Evolutionary conservation across 2,329 filamentous ascomycete species (phyloP), one percentile per base, ranked within the genome.

Genomic region (Mariannaea elegans): DNA sequence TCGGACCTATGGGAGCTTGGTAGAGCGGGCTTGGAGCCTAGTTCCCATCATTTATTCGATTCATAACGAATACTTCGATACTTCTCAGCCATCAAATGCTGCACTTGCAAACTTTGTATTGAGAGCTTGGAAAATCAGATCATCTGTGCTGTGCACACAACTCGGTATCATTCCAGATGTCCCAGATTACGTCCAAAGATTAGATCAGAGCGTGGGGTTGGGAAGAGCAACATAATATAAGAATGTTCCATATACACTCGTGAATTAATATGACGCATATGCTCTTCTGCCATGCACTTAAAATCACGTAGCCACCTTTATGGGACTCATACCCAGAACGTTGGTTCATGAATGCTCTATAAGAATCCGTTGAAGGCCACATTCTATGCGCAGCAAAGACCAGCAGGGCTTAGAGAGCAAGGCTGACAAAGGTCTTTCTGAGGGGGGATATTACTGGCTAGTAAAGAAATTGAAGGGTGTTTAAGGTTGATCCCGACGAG

Each of bases 1-100:
- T 10, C 49, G 56, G 23, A 53, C 56, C 9, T 44, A 48, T 6
- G 56, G 56, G 12, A 48, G 34, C 4, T 36, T 59, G 27, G 42
- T 53, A 6, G 56, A 59, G 19, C 24, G 36, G n/a, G 56, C 49
- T 2, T 59, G 56, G 56, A 27, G 21, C 2, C 34, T 44, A 13
- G 32, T 59, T 1, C 49, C 56, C 1, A 21, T 34, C 1, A 16
- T 59, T 2, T 56, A 51, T 29, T 54, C 51, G 7, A 18, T 34
- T 4, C 44, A 54, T 32, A 10, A 18, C 4, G 42, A 54, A 8
- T 38, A 46, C 9, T 47, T 46, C 18, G 32, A 54, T n/a, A 24
- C 16, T 5, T 24, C 19, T 2, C 19, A 39, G 34, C 34, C 29
- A 3, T 46, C 51, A 12, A 54, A 31, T 23, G 16, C 47, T 2